Evolutionary conservation across 441 rosid species (phyloP), one percentile per base, ranked within the genome.

Genomic region (Erodium moschatum): DNA sequence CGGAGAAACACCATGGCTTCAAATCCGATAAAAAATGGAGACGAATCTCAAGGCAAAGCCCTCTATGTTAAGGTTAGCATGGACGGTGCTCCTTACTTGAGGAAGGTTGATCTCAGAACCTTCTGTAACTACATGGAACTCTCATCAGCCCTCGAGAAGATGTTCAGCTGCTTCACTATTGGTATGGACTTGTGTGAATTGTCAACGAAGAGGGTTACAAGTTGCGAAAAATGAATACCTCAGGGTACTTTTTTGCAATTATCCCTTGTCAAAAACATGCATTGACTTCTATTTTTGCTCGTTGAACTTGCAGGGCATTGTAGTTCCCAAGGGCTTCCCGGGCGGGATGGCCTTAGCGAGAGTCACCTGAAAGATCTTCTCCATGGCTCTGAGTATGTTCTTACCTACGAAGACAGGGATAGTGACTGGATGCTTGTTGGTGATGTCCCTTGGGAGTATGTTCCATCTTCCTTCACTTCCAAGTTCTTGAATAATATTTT

Each of bases 51-150:
- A 71, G 80, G 76, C 42, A 81, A 83, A 70, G 58, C 72, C 20
- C 46, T 40, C 46, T 40, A 40, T 10, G 46, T 40, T 40, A 40
- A 40, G 46, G 46, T 40, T 20, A 81, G 89, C 80, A 75, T 85
- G 89, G 89, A 85, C 48, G 87, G 89, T 18, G 89, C 89, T 50
- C 89, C 89, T 3, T 85, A 85, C 64, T 77, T 85, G 62, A 75
- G 89, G 80, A 85, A 85, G 76, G 79, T 85, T 50, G 85, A 85
- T 66, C 85, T 85, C 66, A 76, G 76, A 67, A 80, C 70, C 70
- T 83, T 74, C 72, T 21, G 42, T 77, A 81, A 76, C 73, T 85
- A 85, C 42, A 31, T 38, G 33, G 85, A 81, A 65, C 83, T 85
- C 65, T 85, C 85, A 9, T 76, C 82, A 20, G 82, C 83, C 69